These are phyloP conservation scores for Biscutella auriculata DNA, from an alignment of 441 rosid genomes.

Conservation along the genomic window DNA sequence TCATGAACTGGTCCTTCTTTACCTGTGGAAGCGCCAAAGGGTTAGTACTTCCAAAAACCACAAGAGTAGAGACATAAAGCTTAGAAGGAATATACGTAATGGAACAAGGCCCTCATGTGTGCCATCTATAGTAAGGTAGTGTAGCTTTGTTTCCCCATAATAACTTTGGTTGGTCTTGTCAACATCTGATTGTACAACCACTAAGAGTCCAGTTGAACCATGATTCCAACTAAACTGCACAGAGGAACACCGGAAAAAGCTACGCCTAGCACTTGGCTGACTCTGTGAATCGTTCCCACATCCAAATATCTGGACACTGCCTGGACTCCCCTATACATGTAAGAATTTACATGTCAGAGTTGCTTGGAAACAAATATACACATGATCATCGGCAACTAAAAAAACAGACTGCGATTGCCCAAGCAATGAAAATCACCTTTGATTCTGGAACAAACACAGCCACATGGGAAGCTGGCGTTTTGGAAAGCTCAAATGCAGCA, in stretches of 20 bases:
- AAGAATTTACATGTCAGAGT: constrained; percentile 6
- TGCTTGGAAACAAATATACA: neutral
- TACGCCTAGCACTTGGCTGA: constrained; percentile 64
- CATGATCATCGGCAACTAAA: neutral
- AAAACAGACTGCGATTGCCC: neutral
- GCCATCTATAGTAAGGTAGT: constrained; percentile 77
- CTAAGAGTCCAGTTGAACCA: constrained; percentile 79
- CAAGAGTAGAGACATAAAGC: neutral
- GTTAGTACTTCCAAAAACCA: constrained; percentile 21
- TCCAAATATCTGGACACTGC: constrained; percentile 76
- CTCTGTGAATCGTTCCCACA: constrained; percentile 54
- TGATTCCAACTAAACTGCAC: constrained; percentile 75
- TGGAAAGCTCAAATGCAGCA: constrained; percentile 70
- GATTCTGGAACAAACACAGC: constrained; percentile 84
- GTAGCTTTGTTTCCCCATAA: constrained; percentile 80
- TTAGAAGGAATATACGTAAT: constrained; percentile 45
- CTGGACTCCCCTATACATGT: constrained; percentile 70
- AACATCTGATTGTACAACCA: constrained; percentile 77
- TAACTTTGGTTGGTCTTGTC: constrained; percentile 90
- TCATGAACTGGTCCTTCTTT: constrained; percentile 94
- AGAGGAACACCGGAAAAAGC: constrained; percentile 77
- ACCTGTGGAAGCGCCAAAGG: constrained; percentile 38
- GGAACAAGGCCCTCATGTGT: constrained; percentile 77
- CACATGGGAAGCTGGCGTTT: constrained; percentile 65
- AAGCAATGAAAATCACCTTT: constrained; percentile 44